Base-by-base conservation (phyloP, 2,329 filamentous ascomycete genomes). In the Alternaria dauci region DNA sequence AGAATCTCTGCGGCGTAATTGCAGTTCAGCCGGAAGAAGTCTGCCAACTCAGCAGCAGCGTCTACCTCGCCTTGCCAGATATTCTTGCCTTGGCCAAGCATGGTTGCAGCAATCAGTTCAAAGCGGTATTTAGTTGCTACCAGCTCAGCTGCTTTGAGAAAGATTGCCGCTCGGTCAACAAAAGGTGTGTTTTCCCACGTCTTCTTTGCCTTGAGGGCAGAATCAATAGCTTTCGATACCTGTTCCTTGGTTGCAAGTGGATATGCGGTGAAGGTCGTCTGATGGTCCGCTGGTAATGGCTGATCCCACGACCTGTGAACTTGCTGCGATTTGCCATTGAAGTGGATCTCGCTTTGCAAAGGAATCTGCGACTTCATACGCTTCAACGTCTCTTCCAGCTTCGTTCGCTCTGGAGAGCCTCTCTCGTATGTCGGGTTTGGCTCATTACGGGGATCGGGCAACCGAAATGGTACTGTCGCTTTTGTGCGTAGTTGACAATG, bases 31-130 rank as follows among this genome's bases (percentile, higher is more conserved):
- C 83, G 81, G 58, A 97, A 85, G 81, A 97, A 97, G 79, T 98
- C 94, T 67, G 88, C 89, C 71, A 96, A 81, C 84, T 98, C 94
- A 20, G 94, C 94, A 20, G 94, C 94, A 43, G 93, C 87, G 79
- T 97, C 94, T 66, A 97, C 97, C 85, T 98, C 94, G 20, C 94
- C 94, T 81, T 98, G 94, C 93, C 93, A 97, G 44, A 92, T 93
- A 79, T 97, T 97, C 87, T 97, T 97, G 72, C 94, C 94, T 81
- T 98, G 94, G 58, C 94, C 94, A 36, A 96, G 84, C 88, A 97
- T 97, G 20, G 94, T 97, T 46, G 93, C 89, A 8, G 94, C 94
- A 89, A 97, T 96, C 71, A 98, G 86, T 59, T 97, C 92, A 81
- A 96, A 97, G 74, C 94, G 88, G 82, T 98, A 97, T 83, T 97